Base-by-base conservation (phyloP, 2,329 filamentous ascomycete species). In the Dendrostoma leiphaemia region DNA sequence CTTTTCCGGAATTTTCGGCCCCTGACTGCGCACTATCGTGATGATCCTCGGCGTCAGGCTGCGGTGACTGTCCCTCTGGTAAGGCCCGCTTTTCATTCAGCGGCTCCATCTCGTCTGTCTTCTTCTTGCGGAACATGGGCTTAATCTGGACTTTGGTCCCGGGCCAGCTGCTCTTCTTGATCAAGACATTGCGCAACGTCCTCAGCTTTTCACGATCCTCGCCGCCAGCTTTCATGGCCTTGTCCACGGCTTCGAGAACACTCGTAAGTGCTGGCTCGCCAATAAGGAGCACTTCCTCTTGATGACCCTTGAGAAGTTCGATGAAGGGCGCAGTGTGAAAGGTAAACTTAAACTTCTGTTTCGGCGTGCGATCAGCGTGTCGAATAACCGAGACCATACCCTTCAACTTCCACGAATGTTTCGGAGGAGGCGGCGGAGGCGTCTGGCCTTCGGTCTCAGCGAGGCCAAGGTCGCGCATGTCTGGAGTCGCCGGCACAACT, bases 101-200 rank as follows among this genome's bases (percentile, higher is more conserved):
- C 2, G 67, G 56, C 3, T 66, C 47, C 55, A 74, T 68, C 60
- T 86, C 83, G 48, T 89, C 83, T 3, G 85, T 82, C 65, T 85
- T 90, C 65, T 91, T 86, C 74, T 93, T 96, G 48, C 92, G 86
- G 71, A 99, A 99, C 91, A 99, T 96, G 9, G 94, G 94, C 71
- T 99, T 99, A 69, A 99, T 97, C 71, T 99, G 94, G 2, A 99
- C 91, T 70, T 99, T 99, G 1, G 94, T 99, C 0, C 94, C 94
- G 4, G 91, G 87, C 89, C 93, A 97, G 19, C 85, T 86, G 2
- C 92, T 91, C 70, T 99, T 99, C 73, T 94, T 95, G 38, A 90
- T 85, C 6, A 99, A 75, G 6, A 95, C 93, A 59, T 93, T 93
- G 55, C 89, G 87, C 47, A 99, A 79, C 38, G 90, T 79, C 60